phyloP scores from a whole-genome alignment of 805 yeast genomes.

The Diddensiella caesifluorescens region DNA sequence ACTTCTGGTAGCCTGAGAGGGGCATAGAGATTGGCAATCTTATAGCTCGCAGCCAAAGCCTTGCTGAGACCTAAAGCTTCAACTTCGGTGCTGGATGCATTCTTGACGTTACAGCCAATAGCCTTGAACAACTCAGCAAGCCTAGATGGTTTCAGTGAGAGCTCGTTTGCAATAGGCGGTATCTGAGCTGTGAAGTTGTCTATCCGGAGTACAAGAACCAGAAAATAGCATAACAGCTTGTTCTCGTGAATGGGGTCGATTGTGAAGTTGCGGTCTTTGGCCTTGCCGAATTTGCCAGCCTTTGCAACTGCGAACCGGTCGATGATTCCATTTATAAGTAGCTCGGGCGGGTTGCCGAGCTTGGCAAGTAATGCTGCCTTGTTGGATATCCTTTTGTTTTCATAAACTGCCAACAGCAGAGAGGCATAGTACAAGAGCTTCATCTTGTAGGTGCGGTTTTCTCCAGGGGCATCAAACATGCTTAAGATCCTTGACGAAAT shows the following conservation, averaged over 20 bases:
- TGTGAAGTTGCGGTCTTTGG: conserved; percentile 69
- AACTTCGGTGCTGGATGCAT: conserved; percentile 44
- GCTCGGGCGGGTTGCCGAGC: conserved; percentile 64
- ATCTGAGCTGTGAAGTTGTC: conserved; percentile 71
- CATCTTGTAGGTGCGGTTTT: conserved; percentile 49
- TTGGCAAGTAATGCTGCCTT: conserved; percentile 54
- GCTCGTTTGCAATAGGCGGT: conserved; percentile 77
- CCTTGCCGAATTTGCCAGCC: conserved; percentile 55
- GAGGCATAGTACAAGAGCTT: conserved; percentile 78
- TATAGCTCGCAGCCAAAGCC: conserved; percentile 46
- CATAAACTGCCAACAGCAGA: conserved; percentile 71
- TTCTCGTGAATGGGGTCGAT: conserved; percentile 89
- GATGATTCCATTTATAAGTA: conserved; percentile 64
- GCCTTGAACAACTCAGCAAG: conserved; percentile 65
- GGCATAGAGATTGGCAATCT: conserved; percentile 76
- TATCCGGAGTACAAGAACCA: conserved; percentile 68
- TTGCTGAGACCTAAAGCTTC: conserved; percentile 33
- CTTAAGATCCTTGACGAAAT: conserved; percentile 40
- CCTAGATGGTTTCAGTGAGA: conserved; percentile 72
- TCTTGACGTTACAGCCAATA: conserved; percentile 74
- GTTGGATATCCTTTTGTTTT: conserved; percentile 59
- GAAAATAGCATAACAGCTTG: conserved; percentile 71
- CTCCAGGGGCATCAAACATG: conserved; percentile 30
- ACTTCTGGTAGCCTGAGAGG: conserved; percentile 88
- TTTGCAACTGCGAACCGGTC: conserved; percentile 63